Evolutionary conservation across 2,329 filamentous ascomycete species (phyloP).

Genomic region (Trichocomaceae sp.): DNA sequence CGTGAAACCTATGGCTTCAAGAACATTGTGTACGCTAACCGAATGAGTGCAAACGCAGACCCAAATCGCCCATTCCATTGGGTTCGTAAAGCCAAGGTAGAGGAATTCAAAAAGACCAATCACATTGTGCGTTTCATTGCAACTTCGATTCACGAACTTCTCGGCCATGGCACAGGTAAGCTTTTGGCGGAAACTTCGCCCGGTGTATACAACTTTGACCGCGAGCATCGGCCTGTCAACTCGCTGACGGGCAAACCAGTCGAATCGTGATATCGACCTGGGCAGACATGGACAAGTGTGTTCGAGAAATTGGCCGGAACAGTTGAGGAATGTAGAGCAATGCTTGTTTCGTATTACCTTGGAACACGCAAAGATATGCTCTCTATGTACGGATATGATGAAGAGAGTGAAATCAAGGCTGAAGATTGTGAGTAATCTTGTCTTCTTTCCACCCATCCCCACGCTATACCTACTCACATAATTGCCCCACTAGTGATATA

Average conservation of each 20-base stretch:
- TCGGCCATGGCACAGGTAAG: slow-evolving; percentile 60
- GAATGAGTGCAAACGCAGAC: too few species aligned
- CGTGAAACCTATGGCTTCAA: too few species aligned
- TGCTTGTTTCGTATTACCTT: slow-evolving; percentile 41
- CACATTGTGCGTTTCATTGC: slow-evolving; percentile 14
- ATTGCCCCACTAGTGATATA: neutral
- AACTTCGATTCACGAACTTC: slow-evolving; percentile 48
- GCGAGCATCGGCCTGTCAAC: too few species aligned
- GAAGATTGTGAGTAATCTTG: too few species aligned
- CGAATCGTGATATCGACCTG: slow-evolving; percentile 50
- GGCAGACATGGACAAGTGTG: slow-evolving; percentile 57
- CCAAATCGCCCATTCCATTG: too few species aligned
- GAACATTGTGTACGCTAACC: too few species aligned
- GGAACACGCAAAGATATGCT: slow-evolving; percentile 42
- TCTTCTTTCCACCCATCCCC: too few species aligned
- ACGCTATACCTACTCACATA: too few species aligned
- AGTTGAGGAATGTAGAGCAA: slow-evolving; percentile 52
- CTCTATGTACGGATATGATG: slow-evolving; percentile 30
- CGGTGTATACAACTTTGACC: too few species aligned
- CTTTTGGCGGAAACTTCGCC: slow-evolving; percentile 50
- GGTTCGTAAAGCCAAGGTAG: slow-evolving; percentile 1
- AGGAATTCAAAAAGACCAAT: slow-evolving; percentile 11
- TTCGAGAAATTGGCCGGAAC: slow-evolving; percentile 55
- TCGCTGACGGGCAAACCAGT: too few species aligned
- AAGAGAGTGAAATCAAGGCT: neutral